phyloP scores from a whole-genome alignment of 129 eudicot species.

The Erigeron canadensis region DNA sequence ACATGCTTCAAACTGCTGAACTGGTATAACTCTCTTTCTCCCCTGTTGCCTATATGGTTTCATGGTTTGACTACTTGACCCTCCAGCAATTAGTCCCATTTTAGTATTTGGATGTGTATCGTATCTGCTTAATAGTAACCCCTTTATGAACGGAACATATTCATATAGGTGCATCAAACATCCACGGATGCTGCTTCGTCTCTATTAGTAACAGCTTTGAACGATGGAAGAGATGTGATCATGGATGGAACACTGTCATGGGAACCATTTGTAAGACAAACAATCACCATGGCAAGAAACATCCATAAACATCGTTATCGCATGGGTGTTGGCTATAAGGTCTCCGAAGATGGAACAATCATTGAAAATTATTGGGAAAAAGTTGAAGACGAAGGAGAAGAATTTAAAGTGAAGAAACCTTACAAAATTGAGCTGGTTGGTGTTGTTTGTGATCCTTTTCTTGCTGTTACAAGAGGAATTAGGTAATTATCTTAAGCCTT shows the following conservation, averaged over 20 bases:
- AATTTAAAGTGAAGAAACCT: conserved; percentile 41
- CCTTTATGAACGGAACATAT: not conserved
- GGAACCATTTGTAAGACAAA: conserved; percentile 91
- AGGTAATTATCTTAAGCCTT: conserved; percentile 45
- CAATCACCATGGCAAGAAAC: conserved; percentile 78
- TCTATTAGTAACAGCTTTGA: conserved; percentile 78
- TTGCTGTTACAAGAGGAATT: conserved; percentile 94
- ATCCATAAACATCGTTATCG: conserved; percentile 81
- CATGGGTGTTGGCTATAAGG: conserved; percentile 89
- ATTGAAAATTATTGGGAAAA: conserved; percentile 78
- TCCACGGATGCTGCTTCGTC: conserved; percentile 94
- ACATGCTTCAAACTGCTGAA: conserved; percentile 98
- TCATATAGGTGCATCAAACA: conserved; percentile 76
- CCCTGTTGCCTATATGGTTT: no score
- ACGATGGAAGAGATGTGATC: conserved; percentile 93
- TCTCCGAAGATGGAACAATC: conserved; percentile 60
- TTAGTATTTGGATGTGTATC: not conserved
- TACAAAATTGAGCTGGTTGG: conserved; percentile 93
- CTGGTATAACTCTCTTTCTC: conserved; percentile 37
- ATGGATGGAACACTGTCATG: conserved; percentile 97
- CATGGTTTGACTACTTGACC: no score
- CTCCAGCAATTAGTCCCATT: not conserved
- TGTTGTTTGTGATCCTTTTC: conserved; percentile 85
- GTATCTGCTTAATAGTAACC: not conserved
- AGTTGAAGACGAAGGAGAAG: conserved; percentile 40